Percentiles rank a stretch among this genome's conserved stretches.
Conservation (phyloP, 2,329 filamentous ascomycete genomes). For the Fusarium papillatum region DNA sequence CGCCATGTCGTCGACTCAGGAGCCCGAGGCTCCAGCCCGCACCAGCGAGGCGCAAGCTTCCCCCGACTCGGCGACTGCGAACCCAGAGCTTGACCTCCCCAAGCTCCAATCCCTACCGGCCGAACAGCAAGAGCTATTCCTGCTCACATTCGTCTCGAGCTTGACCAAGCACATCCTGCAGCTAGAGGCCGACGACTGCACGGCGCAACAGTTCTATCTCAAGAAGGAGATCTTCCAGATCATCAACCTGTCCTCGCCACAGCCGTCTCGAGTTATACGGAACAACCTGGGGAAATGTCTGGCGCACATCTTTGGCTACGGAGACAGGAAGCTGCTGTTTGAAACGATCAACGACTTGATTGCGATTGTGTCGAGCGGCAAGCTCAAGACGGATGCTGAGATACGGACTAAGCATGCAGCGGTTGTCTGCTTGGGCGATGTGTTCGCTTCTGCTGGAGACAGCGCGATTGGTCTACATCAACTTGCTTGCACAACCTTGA, state of each 20-base stretch:
- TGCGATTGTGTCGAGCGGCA: conserved; percentile 78
- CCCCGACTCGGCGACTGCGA: conserved; percentile 60
- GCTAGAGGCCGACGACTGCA: conserved; percentile 84
- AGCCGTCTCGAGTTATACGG: conserved; percentile 89
- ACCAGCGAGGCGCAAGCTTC: conserved; percentile 49
- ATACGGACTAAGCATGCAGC: conserved; percentile 88
- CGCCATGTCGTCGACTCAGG: conserved; percentile 54
- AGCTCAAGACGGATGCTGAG: conserved; percentile 82
- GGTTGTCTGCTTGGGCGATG: conserved; percentile 86
- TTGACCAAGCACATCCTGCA: conserved; percentile 84
- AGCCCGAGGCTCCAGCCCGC: conserved; percentile 50
- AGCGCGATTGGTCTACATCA: conserved; percentile 89
- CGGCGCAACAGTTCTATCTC: conserved; percentile 89
- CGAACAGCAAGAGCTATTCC: conserved; percentile 96
- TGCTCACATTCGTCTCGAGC: conserved; percentile 89
- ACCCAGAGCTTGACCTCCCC: conserved; percentile 87
- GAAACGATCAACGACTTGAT: conserved; percentile 94
- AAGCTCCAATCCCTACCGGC: conserved; percentile 91
- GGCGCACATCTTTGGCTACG: conserved; percentile 84
- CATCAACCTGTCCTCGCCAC: conserved; percentile 85
- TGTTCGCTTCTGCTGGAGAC: conserved; percentile 94
- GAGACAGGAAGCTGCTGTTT: conserved; percentile 92
- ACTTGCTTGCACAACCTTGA: conserved; percentile 76
- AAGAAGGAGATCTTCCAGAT: conserved; percentile 97
- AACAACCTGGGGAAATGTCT: conserved; percentile 91